Evolutionary conservation across 331 rosid genomes (phyloP).

Genomic region (Quercus tomentella): DNA sequence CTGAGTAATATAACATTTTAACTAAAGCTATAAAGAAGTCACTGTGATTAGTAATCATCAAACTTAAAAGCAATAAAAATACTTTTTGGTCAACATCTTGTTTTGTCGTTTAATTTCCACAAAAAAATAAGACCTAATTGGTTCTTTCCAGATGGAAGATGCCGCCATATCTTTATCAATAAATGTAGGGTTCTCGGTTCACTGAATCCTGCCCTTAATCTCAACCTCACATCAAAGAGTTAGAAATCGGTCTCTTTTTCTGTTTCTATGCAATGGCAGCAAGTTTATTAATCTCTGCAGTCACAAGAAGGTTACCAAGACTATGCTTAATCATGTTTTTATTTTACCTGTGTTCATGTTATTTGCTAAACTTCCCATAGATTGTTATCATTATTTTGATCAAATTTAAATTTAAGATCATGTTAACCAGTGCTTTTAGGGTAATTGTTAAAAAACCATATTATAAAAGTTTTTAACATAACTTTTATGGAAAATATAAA

Average conservation of each 20-base stretch:
- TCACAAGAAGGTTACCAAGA: slow-evolving; percentile 10
- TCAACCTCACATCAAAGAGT: neutral
- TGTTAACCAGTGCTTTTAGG: too few relatives aligned
- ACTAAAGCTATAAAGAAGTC: too few relatives aligned
- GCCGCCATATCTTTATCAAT: neutral
- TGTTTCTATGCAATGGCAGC: neutral
- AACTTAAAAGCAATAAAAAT: neutral
- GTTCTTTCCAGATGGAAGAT: neutral
- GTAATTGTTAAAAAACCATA: too few relatives aligned
- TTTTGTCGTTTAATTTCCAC: too few relatives aligned
- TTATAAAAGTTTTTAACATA: too few relatives aligned
- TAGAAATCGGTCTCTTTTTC: neutral
- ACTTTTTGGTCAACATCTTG: too few relatives aligned
- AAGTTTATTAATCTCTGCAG: neutral
- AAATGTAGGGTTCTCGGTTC: neutral
- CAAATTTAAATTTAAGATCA: too few relatives aligned
- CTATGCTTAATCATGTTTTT: neutral
- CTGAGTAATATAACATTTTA: too few relatives aligned
- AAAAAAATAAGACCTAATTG: neutral
- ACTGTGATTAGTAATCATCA: too few relatives aligned
- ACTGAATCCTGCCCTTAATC: neutral
- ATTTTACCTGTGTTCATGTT: neutral
- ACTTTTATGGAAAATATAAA: too few relatives aligned
- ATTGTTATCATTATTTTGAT: too few relatives aligned
- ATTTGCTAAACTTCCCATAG: neutral